Evolutionary conservation across 257 asterid genomes (phyloP).

Genomic region (Striga asiatica): DNA sequence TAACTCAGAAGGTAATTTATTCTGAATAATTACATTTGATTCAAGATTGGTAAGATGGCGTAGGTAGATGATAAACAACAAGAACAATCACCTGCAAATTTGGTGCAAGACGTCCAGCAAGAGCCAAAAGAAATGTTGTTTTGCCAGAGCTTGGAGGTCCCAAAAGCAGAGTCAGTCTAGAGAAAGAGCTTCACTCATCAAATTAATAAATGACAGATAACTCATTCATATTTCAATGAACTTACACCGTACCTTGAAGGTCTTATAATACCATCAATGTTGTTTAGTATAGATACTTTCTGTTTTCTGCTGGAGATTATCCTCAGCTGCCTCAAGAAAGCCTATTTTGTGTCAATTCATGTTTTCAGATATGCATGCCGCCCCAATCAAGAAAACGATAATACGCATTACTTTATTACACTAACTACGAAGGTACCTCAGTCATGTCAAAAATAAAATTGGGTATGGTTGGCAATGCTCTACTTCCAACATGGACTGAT

Average conservation of each 20-base stretch:
- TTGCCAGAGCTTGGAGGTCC: constrained; percentile 88
- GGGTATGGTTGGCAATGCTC: constrained; percentile 73
- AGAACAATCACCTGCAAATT: constrained; percentile 39
- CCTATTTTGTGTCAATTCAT: constrained; percentile 24
- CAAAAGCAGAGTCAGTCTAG: constrained; percentile 64
- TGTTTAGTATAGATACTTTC: constrained; percentile 40
- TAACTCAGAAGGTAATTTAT: not conserved
- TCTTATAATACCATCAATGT: constrained; percentile 46
- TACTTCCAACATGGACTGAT: constrained; percentile 52
- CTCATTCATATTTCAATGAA: not conserved
- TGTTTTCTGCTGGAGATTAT: constrained; percentile 41
- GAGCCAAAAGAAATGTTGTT: constrained; percentile 80
- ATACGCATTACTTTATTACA: no score
- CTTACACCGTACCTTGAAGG: constrained; percentile 42
- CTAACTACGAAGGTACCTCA: constrained; percentile 42
- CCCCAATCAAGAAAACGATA: not conserved
- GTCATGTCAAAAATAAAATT: constrained; percentile 60
- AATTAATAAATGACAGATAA: not conserved
- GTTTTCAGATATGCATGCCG: constrained; percentile 16
- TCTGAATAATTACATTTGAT: not conserved
- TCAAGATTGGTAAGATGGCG: not conserved
- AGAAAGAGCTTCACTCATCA: constrained; percentile 16
- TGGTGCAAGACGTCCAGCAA: constrained; percentile 58
- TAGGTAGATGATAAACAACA: not conserved
- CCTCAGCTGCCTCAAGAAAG: constrained; percentile 47